Evolutionary conservation across 768 basidiomycete species (phyloP), one percentile per base, ranked within the genome.

Genomic region (Leccinum uliginosum): DNA sequence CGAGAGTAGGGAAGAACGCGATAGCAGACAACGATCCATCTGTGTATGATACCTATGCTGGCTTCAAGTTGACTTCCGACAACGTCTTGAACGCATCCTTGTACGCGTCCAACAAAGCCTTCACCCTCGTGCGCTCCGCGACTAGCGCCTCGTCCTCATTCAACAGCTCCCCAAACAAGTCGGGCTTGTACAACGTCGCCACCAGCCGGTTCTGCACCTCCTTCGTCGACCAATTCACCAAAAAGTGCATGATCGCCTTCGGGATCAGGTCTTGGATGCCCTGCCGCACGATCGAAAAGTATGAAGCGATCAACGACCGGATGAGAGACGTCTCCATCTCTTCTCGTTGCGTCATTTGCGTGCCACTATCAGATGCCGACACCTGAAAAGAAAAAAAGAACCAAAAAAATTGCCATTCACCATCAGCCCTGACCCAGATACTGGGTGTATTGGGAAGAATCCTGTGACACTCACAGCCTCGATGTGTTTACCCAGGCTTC

Each of bases 241-340:
- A 82, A 64, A 94, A 84, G 75, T 98, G 96, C 96, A 98, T 98
- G 76, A 97, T 89, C 21, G 95, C 93, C 74, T 99, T 99, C 32
- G 97, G 97, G 19, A 99, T 83, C 55, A 98, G 80, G 71, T 99
- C 97, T 63, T 98, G 93, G 60, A 99, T 97, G 68, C 88, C 92
- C 73, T 98, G 95, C 44, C 97, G 87, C 23, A 95, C 90, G 68
- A 99, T 98, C 57, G 83, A 78, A 75, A 99, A 99, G 77, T 99
- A 99, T 12, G 93, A 94, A 26, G 87, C 83, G 68, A 99, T 98
- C 62, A 98, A 82, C 6, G 92, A 91, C 52, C 96, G 88, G 68
- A 99, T 98, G 59, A 99, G 82, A 32, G 82, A 84, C 46, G 93
- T 96, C 74, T 98, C 96, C 91, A 98, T 92, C 73, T 98, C 94